Base-by-base conservation (phyloP, 495 filamentous ascomycete genomes). In the Friedmanniomyces endolithicus region DNA sequence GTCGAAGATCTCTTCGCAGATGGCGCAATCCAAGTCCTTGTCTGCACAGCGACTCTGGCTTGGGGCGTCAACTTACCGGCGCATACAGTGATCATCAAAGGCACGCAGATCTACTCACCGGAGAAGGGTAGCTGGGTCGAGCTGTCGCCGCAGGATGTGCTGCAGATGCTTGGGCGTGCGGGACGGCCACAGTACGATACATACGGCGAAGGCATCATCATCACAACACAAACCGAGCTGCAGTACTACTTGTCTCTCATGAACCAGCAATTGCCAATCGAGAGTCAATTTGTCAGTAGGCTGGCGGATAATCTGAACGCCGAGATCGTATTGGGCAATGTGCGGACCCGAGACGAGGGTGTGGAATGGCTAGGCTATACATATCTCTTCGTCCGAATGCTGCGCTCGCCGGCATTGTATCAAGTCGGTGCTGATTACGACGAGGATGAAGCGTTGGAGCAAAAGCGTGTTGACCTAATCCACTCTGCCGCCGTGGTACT, bases 91-190 rank as follows among this genome's bases (percentile, higher is more conserved):
- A 90, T 96, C 67, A 96, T 96, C 70, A 96, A 96, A 66, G 89
- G 89, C 37, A 99, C 92, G 0, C 88, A 95, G 65, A 84, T 97
- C 37, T 99, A 99, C 67, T 97, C 94, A 3, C 94, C 92, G 0
- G 92, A 99, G 67, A 97, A 96, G 70, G 92, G 92, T 71, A 90
- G 86, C 66, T 99, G 92, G 90, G 94, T 99, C 16, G 94, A 99
- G 64, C 67, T 99, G 54, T 95, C 89, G 61, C 92, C 94, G 11
- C 92, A 99, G 64, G 92, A 99, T 70, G 90, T 97, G 40, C 75
- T 99, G 33, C 92, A 99, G 68, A 99, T 99, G 92, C 81, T 99
- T 60, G 92, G 92, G 62, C 88, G 92, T 72, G 92, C 92, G 41
- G 92, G 92, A 65, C 81, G 92, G 52, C 92, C 92, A 9, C 92